Base-by-base conservation (phyloP, 306 rosid genomes). In the Castanospermum australe region DNA sequence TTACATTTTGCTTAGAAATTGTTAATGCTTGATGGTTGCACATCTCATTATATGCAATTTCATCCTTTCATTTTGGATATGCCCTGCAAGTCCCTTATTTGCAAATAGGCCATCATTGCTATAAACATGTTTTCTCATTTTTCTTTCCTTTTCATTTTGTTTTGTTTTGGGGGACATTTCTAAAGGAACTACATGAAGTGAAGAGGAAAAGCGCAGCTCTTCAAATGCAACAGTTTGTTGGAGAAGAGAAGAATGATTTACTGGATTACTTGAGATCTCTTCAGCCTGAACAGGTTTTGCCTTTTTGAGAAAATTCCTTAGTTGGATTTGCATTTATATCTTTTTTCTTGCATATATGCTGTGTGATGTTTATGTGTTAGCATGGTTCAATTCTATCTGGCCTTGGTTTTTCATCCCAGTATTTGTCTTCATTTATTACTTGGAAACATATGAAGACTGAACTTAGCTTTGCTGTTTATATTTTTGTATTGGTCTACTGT, bases 191-290 rank as follows among this genome's bases (percentile, higher is more conserved):
- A 71, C 87, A 80, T 63, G 92, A 91, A 55, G 92, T 88, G 71
- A 91, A 91, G 86, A 91, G 99, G 83, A 91, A 92, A 84, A 91
- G 83, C 84, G 98, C 89, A n/a, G 97, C 98, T 55, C 93, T 94
- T 66, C 92, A 95, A 80, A 95, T 93, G 97, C 98, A 95, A 76
- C 97, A 90, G 84, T 95, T 93, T 89, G 98, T 93, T 71, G 96
- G 97, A 61, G 98, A 95, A 84, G 98, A 95, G 79, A 90, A 91
- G 86, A 95, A 95, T 85, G 96, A 95, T 83, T 81, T 95, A 71
- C 79, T 95, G 82, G 98, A 95, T 81, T 95, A 93, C 88, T 75
- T 95, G 89, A 88, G 99, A 87, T 95, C 98, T 32, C 91, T 95
- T 84, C 90, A 89, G 78, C 98, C 99, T 15, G 96, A 91, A 84